Evolutionary conservation across 179 eudicot genomes (phyloP), one percentile per base, ranked within the genome.

Genomic region (Silene coronaria): DNA sequence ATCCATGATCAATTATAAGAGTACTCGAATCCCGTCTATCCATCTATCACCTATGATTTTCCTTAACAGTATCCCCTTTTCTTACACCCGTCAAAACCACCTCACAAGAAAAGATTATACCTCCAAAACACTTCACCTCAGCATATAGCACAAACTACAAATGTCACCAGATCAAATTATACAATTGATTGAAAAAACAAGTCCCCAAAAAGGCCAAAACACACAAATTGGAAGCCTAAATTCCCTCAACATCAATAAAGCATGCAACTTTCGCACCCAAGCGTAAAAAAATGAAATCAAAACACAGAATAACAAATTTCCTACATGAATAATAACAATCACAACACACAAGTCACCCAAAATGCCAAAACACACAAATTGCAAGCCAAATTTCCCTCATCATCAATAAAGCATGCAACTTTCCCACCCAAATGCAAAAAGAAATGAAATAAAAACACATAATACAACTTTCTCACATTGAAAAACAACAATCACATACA

Each of bases 381-480:
- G 21, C 71, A 36, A 67, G n/a, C 21, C 17, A 9, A 34, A 19
- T 0, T 6, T 34, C 38, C 7, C 9, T 34, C 38, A 6, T 5
- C 9, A 34, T 34, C 13, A 67, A 36, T 42, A 42, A 67, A 67
- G 28, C 27, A 38, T 36, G 46, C 70, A 34, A 66, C 45, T 66
- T 34, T 5, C 70, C 0, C 0, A 22, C 71, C 55, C 17, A 66
- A 65, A 36, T 75, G 9, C 11, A 45, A 14, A 4, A 0, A 64
- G 3, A 17, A 17, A 2, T 11, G n/a, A 65, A 63, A 30, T 26
- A 19, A 14, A 36, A 30, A 26, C 16, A 72, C 19, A 55, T 24
- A 65, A 30, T 16, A 72, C n/a, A 72, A 71, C 26, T 21, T 0
- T 32, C 53, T 67, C 68, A 67, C 68, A 42, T 42, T 34, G 38